Evolutionary conservation across 2,329 filamentous ascomycete species (phyloP), one percentile per base, ranked within the genome.

Genomic region (Zalaria sp.): DNA sequence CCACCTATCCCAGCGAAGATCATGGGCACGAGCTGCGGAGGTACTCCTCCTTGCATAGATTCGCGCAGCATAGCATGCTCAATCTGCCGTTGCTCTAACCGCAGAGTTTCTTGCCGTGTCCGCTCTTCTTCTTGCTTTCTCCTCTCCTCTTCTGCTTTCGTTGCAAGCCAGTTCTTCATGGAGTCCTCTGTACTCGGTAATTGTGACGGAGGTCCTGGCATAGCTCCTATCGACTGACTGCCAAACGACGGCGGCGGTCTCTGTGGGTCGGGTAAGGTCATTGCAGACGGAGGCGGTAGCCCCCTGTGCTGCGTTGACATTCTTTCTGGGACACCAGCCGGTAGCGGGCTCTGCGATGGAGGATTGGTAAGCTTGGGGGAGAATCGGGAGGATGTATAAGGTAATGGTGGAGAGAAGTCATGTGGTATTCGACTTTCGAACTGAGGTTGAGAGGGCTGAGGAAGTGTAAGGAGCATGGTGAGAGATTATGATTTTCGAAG

Each of bases 281-380:
- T 71, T 43, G 67, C 66, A 48, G 67, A 64, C 27, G 68, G 69
- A 47, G 67, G 69, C 56, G 69, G 69, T 37, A 73, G 57, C 39
- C 69, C 69, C 54, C 69, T 63, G 57, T 72, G 69, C 52, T 67
- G 63, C 41, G 64, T 68, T 48, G 66, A 61, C 68, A 71, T 72
- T 40, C 51, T 63, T 52, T 56, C 56, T 49, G 57, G 57, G 46
- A 54, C 57, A 58, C 59, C 62, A 55, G 54, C 60, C 56, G 57
- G 58, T 56, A 66, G 60, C 56, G 62, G 54, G 46, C 53, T 55
- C 49, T 54, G 55, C 46, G 57, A 55, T 51, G 52, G 54, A 49
- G 61, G 60, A 52, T 61, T 55, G 53, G 58, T 57, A 47, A 59
- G 53, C 49, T 59, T 59, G 40, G 63, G 61, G 50, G 58, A 53